Base-by-base conservation (phyloP, 495 filamentous ascomycete genomes). In the Talaromyces thailandensis region DNA sequence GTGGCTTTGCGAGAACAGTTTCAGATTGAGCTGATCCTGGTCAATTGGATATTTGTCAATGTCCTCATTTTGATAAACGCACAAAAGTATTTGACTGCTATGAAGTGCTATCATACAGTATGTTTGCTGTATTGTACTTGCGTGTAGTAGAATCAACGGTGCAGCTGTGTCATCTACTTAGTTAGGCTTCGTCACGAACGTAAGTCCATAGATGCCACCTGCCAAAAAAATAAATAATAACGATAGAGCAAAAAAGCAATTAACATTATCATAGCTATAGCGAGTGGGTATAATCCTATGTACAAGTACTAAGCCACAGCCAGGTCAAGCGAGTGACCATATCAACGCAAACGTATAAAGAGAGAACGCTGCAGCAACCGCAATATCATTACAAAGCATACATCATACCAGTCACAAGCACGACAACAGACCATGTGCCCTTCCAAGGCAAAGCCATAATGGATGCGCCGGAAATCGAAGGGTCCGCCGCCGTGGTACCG, bases 401-500 rank as follows among this genome's bases (percentile, higher is more conserved):
- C 43, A 61, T 48, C 59, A 61, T 61, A n/a, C 31, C 59, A 50
- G 59, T 28, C 40, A 71, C 65, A 59, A 68, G 64, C 11, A 70
- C 64, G 51, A 75, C 74, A 53, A 83, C 82, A 11, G 70, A 74
- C 25, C 83, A 85, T 24, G 58, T 32, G 21, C 50, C 58, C 18
- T 26, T 56, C 45, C 63, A 59, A 11, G 40, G 59, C 26, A 60
- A 8, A 3, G 40, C 60, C 62, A 16, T 28, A 11, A 8, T 23
- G 6, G 67, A 66, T 37, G 64, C 51, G 7, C 66, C 58, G 2
- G 61, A 51, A 28, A 64, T 64, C 9, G 64, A 50, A 52, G 58
- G 18, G 24, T 85, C 84, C 14, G 81, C 69, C 4, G 83, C 81
- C 0, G 90, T 92, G 1, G 93, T 96, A 26, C 89, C 92, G 67